phyloP scores from a whole-genome alignment of 192 early-diverging fungal genomes.

The Backusella liffmaniae region DNA sequence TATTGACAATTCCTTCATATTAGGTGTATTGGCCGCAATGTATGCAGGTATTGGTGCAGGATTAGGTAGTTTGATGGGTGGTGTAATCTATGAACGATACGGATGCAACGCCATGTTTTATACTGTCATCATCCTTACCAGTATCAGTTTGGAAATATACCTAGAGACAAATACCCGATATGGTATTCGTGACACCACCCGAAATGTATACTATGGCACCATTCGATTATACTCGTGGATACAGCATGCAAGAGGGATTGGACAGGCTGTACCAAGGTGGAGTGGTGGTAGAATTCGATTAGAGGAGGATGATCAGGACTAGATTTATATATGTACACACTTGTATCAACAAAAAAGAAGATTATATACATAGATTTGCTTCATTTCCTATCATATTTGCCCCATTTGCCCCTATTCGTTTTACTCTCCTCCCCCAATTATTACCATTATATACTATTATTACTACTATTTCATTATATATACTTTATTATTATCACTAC shows the following conservation, averaged over 20 bases:
- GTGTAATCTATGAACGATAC: conserved; percentile 36
- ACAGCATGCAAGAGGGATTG: conserved; percentile 25
- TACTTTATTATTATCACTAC: conserved; percentile 21
- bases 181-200: conserved; percentile 26
- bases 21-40: conserved; percentile 37
- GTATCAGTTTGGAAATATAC: conserved; percentile 34
- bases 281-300: conserved; percentile 34
- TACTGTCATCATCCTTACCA: conserved; percentile 27
- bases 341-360: neutral
- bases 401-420: too few species aligned
- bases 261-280: conserved; percentile 38
- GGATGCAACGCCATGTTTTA: conserved; percentile 43
- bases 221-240: conserved; percentile 22
- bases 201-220: conserved; percentile 2
- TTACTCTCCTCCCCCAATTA: too few species aligned
- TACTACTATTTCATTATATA: neutral
- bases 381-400: neutral
- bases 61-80: conserved; percentile 40
- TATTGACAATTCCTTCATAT: too few species aligned
- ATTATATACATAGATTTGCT: neutral
- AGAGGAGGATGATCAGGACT: conserved; percentile 25
- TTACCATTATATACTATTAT: neutral
- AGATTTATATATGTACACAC: neutral
- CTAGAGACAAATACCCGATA: conserved; percentile 36
- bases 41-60: conserved; percentile 44